These are phyloP conservation scores for Brassica cretica DNA, from an alignment of 345 rosid genomes.

Conservation along the genomic window DNA sequence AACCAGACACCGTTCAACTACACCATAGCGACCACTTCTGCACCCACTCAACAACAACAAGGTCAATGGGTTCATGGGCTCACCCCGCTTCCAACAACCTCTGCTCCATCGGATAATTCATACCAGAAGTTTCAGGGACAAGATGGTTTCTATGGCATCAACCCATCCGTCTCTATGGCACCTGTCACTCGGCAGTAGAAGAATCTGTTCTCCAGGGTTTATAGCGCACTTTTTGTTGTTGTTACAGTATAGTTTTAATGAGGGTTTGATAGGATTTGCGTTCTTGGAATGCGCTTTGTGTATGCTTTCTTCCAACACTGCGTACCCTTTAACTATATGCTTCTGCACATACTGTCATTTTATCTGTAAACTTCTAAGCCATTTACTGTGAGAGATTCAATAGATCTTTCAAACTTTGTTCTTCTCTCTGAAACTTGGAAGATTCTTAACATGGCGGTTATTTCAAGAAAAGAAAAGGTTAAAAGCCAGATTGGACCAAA, in stretches of 20 bases:
- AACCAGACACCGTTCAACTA: constrained; percentile 57
- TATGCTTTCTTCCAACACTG: constrained; percentile 16
- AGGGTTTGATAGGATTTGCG: constrained; percentile 25
- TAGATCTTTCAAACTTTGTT: background rate
- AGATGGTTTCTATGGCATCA: constrained; percentile 68
- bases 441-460: constrained; percentile 1
- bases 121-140: constrained; percentile 67
- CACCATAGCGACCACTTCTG: constrained; percentile 39
- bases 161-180: constrained; percentile 56
- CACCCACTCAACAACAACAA: constrained; percentile 36
- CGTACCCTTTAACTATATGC: constrained; percentile 2
- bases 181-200: constrained; percentile 71
- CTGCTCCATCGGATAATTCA: constrained; percentile 51
- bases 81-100: constrained; percentile 47
- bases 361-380: constrained; percentile 18
- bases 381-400: background rate
- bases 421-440: background rate
- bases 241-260: constrained; percentile 21
- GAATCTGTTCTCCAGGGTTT: constrained; percentile 9
- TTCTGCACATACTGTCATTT: constrained; percentile 13
- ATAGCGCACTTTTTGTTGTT: constrained; percentile 2
- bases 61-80: constrained; percentile 46
- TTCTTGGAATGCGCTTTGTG: constrained; percentile 13
- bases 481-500: constrained; percentile 31
- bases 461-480: background rate